phyloP scores from a whole-genome alignment of 225 moss, liverwort and hornwort species.

The Bryoerythrophyllum caledonicum region DNA sequence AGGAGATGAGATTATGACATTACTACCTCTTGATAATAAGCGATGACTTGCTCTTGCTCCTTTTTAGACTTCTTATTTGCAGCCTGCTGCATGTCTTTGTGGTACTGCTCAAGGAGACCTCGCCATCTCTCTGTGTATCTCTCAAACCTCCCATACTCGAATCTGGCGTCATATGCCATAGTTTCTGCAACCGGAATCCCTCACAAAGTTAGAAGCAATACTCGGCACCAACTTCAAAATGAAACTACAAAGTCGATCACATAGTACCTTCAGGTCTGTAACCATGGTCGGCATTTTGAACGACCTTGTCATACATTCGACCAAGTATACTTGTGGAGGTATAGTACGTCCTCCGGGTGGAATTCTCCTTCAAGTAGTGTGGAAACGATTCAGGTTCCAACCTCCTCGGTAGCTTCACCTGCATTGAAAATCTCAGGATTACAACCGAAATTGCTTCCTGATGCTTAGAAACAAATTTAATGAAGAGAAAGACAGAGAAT shows the following conservation, averaged over 20 bases:
- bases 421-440: too few species aligned
- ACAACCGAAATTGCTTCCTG: not conserved
- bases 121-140: conserved; percentile 52
- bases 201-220: not conserved
- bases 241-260: too few species aligned
- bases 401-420: conserved; percentile 54
- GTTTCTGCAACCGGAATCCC: conserved; percentile 42
- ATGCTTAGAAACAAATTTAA: not conserved
- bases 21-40: conserved; percentile 49
- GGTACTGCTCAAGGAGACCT: conserved; percentile 43
- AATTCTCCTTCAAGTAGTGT: conserved; percentile 48
- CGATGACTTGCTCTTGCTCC: conserved; percentile 42
- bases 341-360: conserved; percentile 41
- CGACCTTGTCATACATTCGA: conserved; percentile 50
- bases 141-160: conserved; percentile 51
- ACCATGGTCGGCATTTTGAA: conserved; percentile 27
- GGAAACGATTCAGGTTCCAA: conserved; percentile 52
- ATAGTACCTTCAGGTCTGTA: conserved; percentile 46
- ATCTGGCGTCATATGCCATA: conserved; percentile 53
- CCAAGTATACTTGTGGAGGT: conserved; percentile 50
- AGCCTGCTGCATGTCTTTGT: conserved; percentile 47
- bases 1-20: not conserved
- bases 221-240: too few species aligned
- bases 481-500: conserved; percentile 16
- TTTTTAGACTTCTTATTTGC: conserved; percentile 32